Evolutionary conservation across 768 basidiomycete genomes (phyloP).

Genomic region (Psilocybe cubensis): DNA sequence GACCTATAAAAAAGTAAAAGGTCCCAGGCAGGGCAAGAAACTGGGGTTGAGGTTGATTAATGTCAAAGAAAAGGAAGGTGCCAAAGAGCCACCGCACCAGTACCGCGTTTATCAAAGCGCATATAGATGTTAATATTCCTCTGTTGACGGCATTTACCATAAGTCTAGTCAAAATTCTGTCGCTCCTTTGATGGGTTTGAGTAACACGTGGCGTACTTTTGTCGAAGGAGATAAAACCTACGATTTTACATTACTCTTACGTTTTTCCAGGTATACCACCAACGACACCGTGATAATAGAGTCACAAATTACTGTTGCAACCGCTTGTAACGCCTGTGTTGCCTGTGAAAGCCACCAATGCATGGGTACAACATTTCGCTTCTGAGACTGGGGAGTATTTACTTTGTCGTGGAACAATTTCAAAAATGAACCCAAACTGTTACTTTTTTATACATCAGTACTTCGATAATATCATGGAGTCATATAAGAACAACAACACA

Average conservation of each 20-base stretch:
- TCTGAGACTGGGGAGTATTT: neutral
- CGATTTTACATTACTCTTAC: neutral
- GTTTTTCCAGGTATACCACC: neutral
- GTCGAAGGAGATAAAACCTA: neutral
- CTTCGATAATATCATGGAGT: neutral
- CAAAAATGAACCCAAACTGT: neutral
- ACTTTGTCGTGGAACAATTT: neutral
- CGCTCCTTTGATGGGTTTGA: neutral
- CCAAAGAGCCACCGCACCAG: neutral
- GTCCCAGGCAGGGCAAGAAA: neutral
- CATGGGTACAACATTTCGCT: too few relatives aligned
- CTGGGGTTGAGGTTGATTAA: neutral
- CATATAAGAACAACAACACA: neutral
- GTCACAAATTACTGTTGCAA: neutral
- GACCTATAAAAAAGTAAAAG: neutral
- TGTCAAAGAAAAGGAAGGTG: neutral
- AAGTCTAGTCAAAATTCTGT: neutral
- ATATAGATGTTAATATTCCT: conserved; percentile 3
- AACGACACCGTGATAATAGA: neutral
- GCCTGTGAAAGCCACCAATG: neutral
- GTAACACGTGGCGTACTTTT: neutral
- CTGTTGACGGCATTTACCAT: conserved; percentile 7
- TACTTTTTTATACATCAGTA: neutral
- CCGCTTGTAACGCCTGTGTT: neutral
- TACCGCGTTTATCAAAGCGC: neutral